Evolutionary conservation across 306 rosid genomes (phyloP), one percentile per base, ranked within the genome.

Genomic region (Lathyrus aphaca): DNA sequence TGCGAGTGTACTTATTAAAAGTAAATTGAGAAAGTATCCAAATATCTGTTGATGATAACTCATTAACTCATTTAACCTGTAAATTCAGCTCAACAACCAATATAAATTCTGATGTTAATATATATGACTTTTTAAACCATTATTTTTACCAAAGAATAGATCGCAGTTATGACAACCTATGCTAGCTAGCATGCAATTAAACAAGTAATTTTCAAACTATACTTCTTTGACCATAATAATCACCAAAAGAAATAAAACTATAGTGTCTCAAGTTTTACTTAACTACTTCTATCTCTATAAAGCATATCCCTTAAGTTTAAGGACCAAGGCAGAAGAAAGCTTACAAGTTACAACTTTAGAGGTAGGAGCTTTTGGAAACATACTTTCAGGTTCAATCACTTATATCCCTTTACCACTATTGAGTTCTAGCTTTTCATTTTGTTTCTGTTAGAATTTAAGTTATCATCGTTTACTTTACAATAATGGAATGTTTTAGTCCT

Each of bases 331-430:
- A 66, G 35, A 56, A 66, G 44, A 56, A 53, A 25, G 57, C 40
- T 46, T 27, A 16, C 48, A 75, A 75, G 29, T 46, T 27, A 16
- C 48, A 75, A 75, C 27, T 57, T 44, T 51, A 50, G 64, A 68
- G 21, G 38, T 14, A 60, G 58, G 3, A 69, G 17, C 65, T 3
- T 39, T 60, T 56, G 53, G 32, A 70, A 69, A 27, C 56, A 70
- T 4, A 13, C 56, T 70, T 42, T 70, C 74, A 56, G 74, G 74
- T 70, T 56, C 32, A 3, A 7, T 48, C 23, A 48, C 54, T 68
- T 58, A 18, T 48, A 3, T n/a, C n/a, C n/a, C n/a, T n/a, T n/a
- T n/a, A n/a, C n/a, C n/a, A n/a, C n/a, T n/a, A n/a, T n/a, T n/a
- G n/a, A n/a, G n/a, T n/a, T n/a, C n/a, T n/a, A n/a, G n/a, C n/a